phyloP scores from a whole-genome alignment of 768 basidiomycete genomes.

The Rhodotorula graminis region DNA sequence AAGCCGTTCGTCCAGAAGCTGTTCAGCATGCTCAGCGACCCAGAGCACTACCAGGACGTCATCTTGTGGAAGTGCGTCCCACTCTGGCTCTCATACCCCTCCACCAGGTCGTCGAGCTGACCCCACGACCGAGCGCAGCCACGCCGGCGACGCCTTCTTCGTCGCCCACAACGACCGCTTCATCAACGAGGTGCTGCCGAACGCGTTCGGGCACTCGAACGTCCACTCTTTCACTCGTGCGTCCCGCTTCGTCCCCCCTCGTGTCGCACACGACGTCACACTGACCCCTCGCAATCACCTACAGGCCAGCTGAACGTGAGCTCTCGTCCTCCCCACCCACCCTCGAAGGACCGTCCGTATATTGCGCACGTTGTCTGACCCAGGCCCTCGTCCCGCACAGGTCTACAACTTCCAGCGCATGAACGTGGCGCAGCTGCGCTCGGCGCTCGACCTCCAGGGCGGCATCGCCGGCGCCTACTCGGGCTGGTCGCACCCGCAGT shows the following conservation, averaged over 20 bases:
- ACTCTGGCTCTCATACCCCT: too few species aligned
- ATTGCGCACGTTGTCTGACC: neutral
- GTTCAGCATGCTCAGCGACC: constrained; percentile 1
- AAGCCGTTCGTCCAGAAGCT: constrained; percentile 24
- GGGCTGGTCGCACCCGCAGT: constrained; percentile 17
- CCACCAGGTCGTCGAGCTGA: neutral
- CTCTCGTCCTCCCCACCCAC: too few species aligned
- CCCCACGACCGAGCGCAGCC: neutral
- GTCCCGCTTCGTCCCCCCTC: neutral
- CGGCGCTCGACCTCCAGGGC: constrained; percentile 1
- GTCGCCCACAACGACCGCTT: constrained; percentile 20
- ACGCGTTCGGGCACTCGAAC: constrained; percentile 14
- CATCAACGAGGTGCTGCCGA: constrained; percentile 9
- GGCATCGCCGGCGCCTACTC: constrained; percentile 11
- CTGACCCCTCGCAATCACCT: neutral
- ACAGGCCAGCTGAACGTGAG: neutral
- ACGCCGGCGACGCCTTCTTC: constrained; percentile 12
- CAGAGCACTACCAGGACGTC: neutral
- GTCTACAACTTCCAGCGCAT: constrained; percentile 21
- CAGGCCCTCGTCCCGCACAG: neutral
- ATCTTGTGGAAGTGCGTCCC: constrained; percentile 1
- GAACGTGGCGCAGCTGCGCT: constrained; percentile 11
- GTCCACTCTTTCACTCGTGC: constrained; percentile 30
- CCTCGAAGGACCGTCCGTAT: neutral
- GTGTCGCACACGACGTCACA: too few species aligned